Conservation (phyloP, 768 basidiomycete genomes). For the Tephrocybe sp. region DNA sequence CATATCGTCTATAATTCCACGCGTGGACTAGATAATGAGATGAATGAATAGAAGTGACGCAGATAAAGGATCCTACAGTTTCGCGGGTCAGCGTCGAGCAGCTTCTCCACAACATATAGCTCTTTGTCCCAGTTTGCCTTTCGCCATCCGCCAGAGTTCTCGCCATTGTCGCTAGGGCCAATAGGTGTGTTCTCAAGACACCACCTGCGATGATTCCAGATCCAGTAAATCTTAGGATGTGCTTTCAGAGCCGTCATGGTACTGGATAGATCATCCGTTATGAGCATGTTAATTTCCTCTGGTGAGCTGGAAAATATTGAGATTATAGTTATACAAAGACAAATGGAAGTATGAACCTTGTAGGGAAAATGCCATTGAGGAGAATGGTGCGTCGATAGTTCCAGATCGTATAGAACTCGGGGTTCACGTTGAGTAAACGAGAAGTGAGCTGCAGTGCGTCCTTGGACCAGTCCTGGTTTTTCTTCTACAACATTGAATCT, state of each 20-base stretch:
- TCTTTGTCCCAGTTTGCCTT: slow-evolving; percentile 82
- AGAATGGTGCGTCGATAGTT: slow-evolving; percentile 88
- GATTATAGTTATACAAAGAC: neutral
- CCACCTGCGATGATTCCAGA: slow-evolving; percentile 98
- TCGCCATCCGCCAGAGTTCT: slow-evolving; percentile 67
- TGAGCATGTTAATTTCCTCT: slow-evolving; percentile 56
- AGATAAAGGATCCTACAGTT: slow-evolving; percentile 65
- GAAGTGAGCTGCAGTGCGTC: slow-evolving; percentile 82
- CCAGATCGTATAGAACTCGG: slow-evolving; percentile 97
- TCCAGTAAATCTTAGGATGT: slow-evolving; percentile 96
- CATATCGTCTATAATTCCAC: slow-evolving; percentile 91
- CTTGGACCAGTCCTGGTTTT: slow-evolving; percentile 58
- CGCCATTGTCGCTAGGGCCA: slow-evolving; percentile 51
- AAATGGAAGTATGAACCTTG: slow-evolving; percentile 41
- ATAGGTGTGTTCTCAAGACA: slow-evolving; percentile 85
- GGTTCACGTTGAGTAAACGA: slow-evolving; percentile 76
- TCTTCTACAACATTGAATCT: slow-evolving; percentile 50
- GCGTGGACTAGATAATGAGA: slow-evolving; percentile 68
- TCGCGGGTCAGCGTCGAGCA: slow-evolving; percentile 87
- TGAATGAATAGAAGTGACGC: neutral
- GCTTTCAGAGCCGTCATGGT: slow-evolving; percentile 78
- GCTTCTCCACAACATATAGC: slow-evolving; percentile 83
- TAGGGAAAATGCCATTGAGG: slow-evolving; percentile 63
- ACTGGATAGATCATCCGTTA: slow-evolving; percentile 73
- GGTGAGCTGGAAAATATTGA: slow-evolving; percentile 45